These are phyloP conservation scores for Bauhinia variegata DNA, from an alignment of 306 rosid genomes.

Conservation along the genomic window DNA sequence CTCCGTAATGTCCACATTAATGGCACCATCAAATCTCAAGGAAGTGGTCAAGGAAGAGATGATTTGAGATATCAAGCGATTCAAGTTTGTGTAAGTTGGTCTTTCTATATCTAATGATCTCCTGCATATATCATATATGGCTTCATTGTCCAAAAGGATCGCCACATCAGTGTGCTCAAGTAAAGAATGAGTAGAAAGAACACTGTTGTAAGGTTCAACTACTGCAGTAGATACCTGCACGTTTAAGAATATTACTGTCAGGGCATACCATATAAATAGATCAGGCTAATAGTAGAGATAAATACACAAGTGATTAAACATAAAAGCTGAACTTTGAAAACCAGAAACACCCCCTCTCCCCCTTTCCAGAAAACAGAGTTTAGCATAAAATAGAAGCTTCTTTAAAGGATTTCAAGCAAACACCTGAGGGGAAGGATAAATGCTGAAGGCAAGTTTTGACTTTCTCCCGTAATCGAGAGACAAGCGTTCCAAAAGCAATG, in stretches of 20 bases:
- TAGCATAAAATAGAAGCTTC: too few species aligned
- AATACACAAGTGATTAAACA: not conserved
- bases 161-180: constrained; percentile 77
- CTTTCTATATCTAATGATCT: constrained; percentile 75
- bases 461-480: constrained; percentile 74
- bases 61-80: constrained; percentile 69
- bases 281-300: not conserved
- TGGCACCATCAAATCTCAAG: constrained; percentile 81
- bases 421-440: constrained; percentile 87
- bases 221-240: constrained; percentile 80
- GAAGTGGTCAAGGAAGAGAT: constrained; percentile 84
- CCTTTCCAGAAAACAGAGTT: too few species aligned
- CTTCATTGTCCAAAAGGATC: constrained; percentile 80
- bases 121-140: constrained; percentile 77
- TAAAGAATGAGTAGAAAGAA: constrained; percentile 69
- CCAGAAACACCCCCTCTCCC: not conserved
- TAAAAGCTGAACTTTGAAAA: constrained; percentile 8
- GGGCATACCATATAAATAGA: constrained; percentile 17
- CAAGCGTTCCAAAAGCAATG: constrained; percentile 70
- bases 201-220: constrained; percentile 83
- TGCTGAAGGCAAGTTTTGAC: constrained; percentile 74
- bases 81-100: constrained; percentile 71
- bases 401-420: constrained; percentile 12
- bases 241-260: constrained; percentile 15
- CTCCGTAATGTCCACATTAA: constrained; percentile 73